phyloP scores from a whole-genome alignment of 257 asterid genomes.

The Solanum raphanifolium region DNA sequence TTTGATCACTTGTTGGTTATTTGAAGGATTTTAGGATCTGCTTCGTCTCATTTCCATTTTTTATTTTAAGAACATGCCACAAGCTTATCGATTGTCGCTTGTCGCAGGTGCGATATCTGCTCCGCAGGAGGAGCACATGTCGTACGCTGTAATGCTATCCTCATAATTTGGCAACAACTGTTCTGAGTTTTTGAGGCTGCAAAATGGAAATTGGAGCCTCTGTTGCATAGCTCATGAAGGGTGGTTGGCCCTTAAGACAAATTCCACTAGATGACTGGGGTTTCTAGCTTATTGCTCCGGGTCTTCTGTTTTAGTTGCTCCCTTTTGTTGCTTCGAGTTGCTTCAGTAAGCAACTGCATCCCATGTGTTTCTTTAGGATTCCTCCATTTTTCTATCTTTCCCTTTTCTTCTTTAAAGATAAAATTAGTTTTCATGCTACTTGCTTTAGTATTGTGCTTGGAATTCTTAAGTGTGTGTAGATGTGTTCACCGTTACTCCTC shows the following conservation, averaged over 20 bases:
- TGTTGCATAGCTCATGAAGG: slow-evolving; percentile 72
- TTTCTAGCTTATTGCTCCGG: slow-evolving; percentile 76
- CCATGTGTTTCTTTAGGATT: slow-evolving; percentile 53
- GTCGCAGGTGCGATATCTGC: slow-evolving; percentile 99
- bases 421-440: neutral
- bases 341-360: slow-evolving; percentile 96
- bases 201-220: slow-evolving; percentile 91
- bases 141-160: slow-evolving; percentile 99
- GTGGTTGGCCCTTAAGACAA: slow-evolving; percentile 66
- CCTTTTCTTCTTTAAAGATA: slow-evolving; percentile 1
- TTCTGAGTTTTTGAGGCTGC: slow-evolving; percentile 96
- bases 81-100: slow-evolving; percentile 75
- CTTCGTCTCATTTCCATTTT: slow-evolving; percentile 9
- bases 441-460: neutral
- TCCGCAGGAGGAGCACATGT: slow-evolving; percentile 99
- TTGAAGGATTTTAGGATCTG: neutral
- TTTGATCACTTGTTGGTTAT: slow-evolving; percentile 1
- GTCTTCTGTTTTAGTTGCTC: slow-evolving; percentile 76
- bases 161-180: slow-evolving; percentile 69
- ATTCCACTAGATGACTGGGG: slow-evolving; percentile 79
- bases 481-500: neutral
- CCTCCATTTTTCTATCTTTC: slow-evolving; percentile 1
- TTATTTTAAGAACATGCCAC: slow-evolving; percentile 21
- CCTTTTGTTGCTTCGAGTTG: slow-evolving; percentile 88
- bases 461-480: slow-evolving; percentile 7